Conservation (phyloP, 1,139 yeast species). For the Diutina catenulata region DNA sequence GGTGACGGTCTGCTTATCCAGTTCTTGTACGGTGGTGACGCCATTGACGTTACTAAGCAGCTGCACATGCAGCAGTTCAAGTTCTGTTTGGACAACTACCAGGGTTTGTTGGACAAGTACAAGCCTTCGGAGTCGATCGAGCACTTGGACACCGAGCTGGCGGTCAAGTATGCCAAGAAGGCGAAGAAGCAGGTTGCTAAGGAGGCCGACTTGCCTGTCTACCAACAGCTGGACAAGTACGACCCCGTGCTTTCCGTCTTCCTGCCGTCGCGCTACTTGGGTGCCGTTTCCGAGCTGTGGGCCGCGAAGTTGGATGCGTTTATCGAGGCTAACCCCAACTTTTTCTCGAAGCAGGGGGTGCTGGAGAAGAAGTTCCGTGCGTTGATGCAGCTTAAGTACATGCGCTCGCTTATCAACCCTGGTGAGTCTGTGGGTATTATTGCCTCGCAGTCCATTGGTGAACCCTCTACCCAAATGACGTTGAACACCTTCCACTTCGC, state of each 20-base stretch:
- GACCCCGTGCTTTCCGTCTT: constrained; percentile 83
- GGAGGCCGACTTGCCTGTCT: constrained; percentile 51
- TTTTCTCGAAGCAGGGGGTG: constrained; percentile 48
- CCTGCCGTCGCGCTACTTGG: constrained; percentile 83
- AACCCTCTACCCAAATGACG: constrained; percentile 99
- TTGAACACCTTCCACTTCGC: constrained; percentile 99
- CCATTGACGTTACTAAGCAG: constrained; percentile 89
- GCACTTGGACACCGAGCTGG: constrained; percentile 72
- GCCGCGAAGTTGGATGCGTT: constrained; percentile 68
- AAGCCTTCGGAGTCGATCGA: constrained; percentile 65
- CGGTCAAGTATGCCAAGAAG: constrained; percentile 72
- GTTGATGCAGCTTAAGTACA: constrained; percentile 94
- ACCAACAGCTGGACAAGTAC: constrained; percentile 50
- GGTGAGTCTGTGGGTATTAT: constrained; percentile 98
- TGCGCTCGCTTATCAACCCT: constrained; percentile 90
- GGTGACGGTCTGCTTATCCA: constrained; percentile 90
- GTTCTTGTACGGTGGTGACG: constrained; percentile 96
- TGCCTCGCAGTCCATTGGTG: constrained; percentile 98
- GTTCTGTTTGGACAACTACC: constrained; percentile 87
- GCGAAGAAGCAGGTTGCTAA: constrained; percentile 64
- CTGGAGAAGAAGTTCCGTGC: constrained; percentile 88
- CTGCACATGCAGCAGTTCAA: constrained; percentile 89
- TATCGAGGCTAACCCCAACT: constrained; percentile 38
- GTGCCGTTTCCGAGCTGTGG: constrained; percentile 87
- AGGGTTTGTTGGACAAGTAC: constrained; percentile 75